These are phyloP conservation scores for Saussurea involucrata DNA, from an alignment of 129 eudicot species.

Conservation along the genomic window DNA sequence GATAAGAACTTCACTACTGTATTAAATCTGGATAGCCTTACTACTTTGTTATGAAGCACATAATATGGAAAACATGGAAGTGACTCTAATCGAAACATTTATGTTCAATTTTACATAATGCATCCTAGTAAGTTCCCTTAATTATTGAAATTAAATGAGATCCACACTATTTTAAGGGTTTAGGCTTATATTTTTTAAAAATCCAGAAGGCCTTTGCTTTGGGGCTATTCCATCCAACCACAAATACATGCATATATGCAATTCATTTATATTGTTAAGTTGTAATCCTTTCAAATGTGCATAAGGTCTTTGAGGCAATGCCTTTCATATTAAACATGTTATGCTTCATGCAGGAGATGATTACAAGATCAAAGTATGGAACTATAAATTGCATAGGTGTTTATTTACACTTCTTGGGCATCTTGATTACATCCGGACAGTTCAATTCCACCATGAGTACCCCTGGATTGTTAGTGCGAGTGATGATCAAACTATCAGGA, in stretches of 20 bases:
- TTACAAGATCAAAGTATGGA: conserved; percentile 66
- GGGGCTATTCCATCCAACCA: not conserved
- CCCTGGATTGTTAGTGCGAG: conserved; percentile 74
- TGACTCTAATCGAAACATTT: not conserved
- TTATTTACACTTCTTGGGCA: conserved; percentile 64
- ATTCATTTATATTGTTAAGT: not conserved
- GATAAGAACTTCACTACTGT: not conserved
- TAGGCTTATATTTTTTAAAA: not conserved
- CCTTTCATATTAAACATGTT: not conserved
- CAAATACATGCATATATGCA: not conserved
- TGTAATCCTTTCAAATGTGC: not conserved
- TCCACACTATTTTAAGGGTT: not conserved
- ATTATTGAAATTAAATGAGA: not conserved
- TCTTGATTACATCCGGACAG: conserved; percentile 61
- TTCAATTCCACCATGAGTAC: conserved; percentile 58
- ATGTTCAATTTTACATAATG: not conserved
- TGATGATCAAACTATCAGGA: conserved; percentile 65
- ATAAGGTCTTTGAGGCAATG: not conserved
- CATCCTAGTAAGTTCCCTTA: not conserved
- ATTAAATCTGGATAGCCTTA: not conserved
- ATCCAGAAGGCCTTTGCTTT: not conserved
- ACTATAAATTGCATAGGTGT: conserved; percentile 59
- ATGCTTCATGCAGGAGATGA: conserved; percentile 50
- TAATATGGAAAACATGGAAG: not conserved
- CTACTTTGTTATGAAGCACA: not conserved